Conservation (phyloP, 2,329 filamentous ascomycete genomes). For the Dendryphion nanum region DNA sequence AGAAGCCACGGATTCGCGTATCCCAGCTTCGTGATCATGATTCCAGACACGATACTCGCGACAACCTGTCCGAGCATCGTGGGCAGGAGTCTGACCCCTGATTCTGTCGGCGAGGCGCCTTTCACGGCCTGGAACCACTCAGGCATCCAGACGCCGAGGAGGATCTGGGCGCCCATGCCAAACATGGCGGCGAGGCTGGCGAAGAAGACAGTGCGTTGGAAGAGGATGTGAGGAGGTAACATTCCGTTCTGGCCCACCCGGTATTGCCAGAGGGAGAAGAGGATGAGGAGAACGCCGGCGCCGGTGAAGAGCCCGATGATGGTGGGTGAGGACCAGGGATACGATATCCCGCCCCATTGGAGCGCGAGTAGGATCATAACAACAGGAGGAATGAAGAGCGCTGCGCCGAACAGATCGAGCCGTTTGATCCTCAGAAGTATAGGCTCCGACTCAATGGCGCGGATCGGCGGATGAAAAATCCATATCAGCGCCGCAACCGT, state of each 20-base stretch:
- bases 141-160: slow-evolving; percentile 27
- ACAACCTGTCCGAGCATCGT: slow-evolving; percentile 30
- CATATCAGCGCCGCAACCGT: slow-evolving; percentile 8
- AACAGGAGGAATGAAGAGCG: slow-evolving; percentile 41
- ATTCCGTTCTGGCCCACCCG: slow-evolving; percentile 35
- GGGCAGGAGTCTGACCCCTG: slow-evolving; percentile 1
- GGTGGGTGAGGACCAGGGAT: slow-evolving; percentile 46
- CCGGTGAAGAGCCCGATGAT: slow-evolving; percentile 38
- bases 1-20: slow-evolving; percentile 39
- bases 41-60: slow-evolving; percentile 31
- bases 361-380: slow-evolving; percentile 48
- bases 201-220: slow-evolving; percentile 29
- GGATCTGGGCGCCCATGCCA: slow-evolving; percentile 33
- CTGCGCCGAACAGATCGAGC: slow-evolving; percentile 47
- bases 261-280: slow-evolving; percentile 35
- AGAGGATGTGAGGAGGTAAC: slow-evolving; percentile 39
- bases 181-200: slow-evolving; percentile 33
- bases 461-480: slow-evolving; percentile 14
- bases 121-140: slow-evolving; percentile 7
- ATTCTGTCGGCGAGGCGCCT: slow-evolving; percentile 1
- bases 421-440: slow-evolving; percentile 24
- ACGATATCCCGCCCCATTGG: slow-evolving; percentile 44
- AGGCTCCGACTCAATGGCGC: slow-evolving; percentile 13
- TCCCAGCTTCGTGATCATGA: slow-evolving; percentile 18
- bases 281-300: slow-evolving; percentile 21